phyloP scores from a whole-genome alignment of 208 protist species.

The Trypanosomatidae sp. region DNA sequence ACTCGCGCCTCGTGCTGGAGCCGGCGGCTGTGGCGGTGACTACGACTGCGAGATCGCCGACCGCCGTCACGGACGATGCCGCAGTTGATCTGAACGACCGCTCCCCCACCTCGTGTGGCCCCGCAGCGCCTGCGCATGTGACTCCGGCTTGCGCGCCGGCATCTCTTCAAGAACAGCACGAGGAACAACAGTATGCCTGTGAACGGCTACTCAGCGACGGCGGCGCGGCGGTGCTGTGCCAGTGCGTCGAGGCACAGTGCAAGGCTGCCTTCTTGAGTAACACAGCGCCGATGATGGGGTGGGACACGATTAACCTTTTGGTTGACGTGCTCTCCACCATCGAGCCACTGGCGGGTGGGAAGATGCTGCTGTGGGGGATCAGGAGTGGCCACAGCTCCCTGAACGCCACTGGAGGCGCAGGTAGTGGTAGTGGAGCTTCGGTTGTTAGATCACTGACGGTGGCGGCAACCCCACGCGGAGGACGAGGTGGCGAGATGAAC shows the following conservation, averaged over 20 bases:
- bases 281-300: slow-evolving; percentile 42
- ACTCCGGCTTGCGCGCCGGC: neutral
- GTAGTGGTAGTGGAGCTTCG: neutral
- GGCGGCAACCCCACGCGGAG: neutral
- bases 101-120: neutral
- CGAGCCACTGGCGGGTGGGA: slow-evolving; percentile 14
- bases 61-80: neutral
- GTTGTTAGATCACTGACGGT: neutral
- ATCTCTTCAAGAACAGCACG: neutral
- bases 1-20: slow-evolving; percentile 10
- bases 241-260: slow-evolving; percentile 35
- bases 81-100: slow-evolving; percentile 2
- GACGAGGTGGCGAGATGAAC: neutral
- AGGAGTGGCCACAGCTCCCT: neutral
- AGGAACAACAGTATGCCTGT: slow-evolving; percentile 34
- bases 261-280: slow-evolving; percentile 39
- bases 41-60: neutral
- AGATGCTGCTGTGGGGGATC: slow-evolving; percentile 22
- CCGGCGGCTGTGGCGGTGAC: neutral
- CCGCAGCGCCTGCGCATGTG: neutral
- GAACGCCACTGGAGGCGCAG: neutral
- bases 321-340: slow-evolving; percentile 47
- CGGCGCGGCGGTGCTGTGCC: slow-evolving; percentile 34
- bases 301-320: slow-evolving; percentile 48
- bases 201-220: slow-evolving; percentile 55